Conservation (phyloP, 768 basidiomycete genomes). For the Leucosporidium scottii region DNA sequence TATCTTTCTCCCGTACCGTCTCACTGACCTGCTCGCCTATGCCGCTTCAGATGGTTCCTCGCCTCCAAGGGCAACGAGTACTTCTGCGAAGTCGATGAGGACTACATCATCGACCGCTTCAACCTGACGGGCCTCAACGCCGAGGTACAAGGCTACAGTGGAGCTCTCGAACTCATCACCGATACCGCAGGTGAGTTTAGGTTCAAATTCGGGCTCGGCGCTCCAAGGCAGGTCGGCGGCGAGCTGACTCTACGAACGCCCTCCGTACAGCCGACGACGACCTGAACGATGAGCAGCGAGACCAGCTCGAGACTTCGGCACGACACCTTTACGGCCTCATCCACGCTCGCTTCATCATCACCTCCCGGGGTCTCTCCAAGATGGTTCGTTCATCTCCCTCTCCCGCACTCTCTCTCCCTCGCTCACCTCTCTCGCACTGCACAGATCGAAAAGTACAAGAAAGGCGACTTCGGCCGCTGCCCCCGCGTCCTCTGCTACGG, state of each 20-base stretch:
- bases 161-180: slow-evolving; percentile 91
- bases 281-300: slow-evolving; percentile 85
- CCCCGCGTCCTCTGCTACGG: slow-evolving; percentile 92
- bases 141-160: slow-evolving; percentile 87
- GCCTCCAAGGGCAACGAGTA: slow-evolving; percentile 70
- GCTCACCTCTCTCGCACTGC: slow-evolving; percentile 1
- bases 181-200: slow-evolving; percentile 73
- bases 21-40: not conserved
- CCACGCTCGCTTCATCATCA: slow-evolving; percentile 95
- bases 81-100: slow-evolving; percentile 98
- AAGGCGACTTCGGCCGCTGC: slow-evolving; percentile 96
- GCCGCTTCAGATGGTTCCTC: slow-evolving; percentile 30
- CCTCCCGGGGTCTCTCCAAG: slow-evolving; percentile 82
- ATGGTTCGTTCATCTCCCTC: slow-evolving; percentile 56
- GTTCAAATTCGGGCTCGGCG: not conserved
- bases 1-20: not conserved
- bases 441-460: slow-evolving; percentile 88
- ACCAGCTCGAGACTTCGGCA: slow-evolving; percentile 86
- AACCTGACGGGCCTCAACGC: slow-evolving; percentile 95
- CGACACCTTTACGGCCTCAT: slow-evolving; percentile 90
- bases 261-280: slow-evolving; percentile 59
- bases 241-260: not conserved
- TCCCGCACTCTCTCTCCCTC: not conserved
- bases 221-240: too few species aligned
- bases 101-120: slow-evolving; percentile 96